These are phyloP conservation scores for Aspergillus sp. DNA, from an alignment of 2,329 filamentous ascomycete genomes.

Conservation along the genomic window DNA sequence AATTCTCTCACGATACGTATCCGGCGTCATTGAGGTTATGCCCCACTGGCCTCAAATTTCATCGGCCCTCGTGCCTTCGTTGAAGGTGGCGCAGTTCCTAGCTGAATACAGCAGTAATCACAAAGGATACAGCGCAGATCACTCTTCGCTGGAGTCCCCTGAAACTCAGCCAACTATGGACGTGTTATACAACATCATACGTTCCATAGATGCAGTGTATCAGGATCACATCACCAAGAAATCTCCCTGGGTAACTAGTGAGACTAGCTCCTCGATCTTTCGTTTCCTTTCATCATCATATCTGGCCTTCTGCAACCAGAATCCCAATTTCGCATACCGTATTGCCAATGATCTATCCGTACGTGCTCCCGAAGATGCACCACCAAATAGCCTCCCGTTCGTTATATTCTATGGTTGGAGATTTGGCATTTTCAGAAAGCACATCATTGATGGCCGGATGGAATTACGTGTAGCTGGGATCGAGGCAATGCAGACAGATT, in stretches of 20 bases:
- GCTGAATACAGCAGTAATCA: slow-evolving; percentile 32
- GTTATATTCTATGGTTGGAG: slow-evolving; percentile 60
- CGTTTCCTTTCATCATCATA: slow-evolving; percentile 33
- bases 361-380: slow-evolving; percentile 29
- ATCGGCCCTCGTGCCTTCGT: slow-evolving; percentile 19
- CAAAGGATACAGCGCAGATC: slow-evolving; percentile 21
- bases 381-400: slow-evolving; percentile 27
- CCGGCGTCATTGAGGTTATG: slow-evolving; percentile 28
- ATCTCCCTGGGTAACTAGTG: slow-evolving; percentile 41
- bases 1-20: slow-evolving; percentile 30
- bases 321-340: slow-evolving; percentile 31
- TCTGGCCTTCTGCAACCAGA: slow-evolving; percentile 28
- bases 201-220: slow-evolving; percentile 35
- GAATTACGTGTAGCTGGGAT: slow-evolving; percentile 80
- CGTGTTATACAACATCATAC: slow-evolving; percentile 29
- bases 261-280: slow-evolving; percentile 40
- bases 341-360: slow-evolving; percentile 39
- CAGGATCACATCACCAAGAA: slow-evolving; percentile 44
- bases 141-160: slow-evolving; percentile 20
- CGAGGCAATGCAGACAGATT: slow-evolving; percentile 67
- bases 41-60: slow-evolving; percentile 30
- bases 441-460: slow-evolving; percentile 85
- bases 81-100: slow-evolving; percentile 28
- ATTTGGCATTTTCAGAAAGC: slow-evolving; percentile 65
- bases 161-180: slow-evolving; percentile 20